These are phyloP conservation scores for Elsinoe fawcettii DNA, from an alignment of 2,329 filamentous ascomycete genomes.

Conservation along the genomic window DNA sequence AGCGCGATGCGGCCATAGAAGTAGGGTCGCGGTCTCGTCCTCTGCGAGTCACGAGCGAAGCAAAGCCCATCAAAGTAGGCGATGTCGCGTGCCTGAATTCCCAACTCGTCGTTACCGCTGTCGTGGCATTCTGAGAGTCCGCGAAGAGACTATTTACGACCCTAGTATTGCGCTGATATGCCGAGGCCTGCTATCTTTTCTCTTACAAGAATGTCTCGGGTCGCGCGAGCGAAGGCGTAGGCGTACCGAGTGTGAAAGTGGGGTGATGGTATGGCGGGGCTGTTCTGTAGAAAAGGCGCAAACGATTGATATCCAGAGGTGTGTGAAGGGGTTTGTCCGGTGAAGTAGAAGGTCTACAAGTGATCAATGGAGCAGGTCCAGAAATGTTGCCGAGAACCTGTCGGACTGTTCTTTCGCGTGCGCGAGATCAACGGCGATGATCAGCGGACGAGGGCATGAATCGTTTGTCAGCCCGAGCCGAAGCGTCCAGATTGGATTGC, in stretches of 20 bases:
- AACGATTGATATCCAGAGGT: neutral
- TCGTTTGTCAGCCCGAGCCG: slow-evolving; percentile 8
- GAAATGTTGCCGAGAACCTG: slow-evolving; percentile 8
- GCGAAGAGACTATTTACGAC: neutral
- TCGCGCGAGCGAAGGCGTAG: slow-evolving; percentile 2
- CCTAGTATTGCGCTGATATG: neutral
- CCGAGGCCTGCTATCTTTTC: neutral
- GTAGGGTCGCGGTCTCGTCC: slow-evolving; percentile 7
- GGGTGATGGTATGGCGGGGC: neutral
- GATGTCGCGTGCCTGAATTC: slow-evolving; percentile 11
- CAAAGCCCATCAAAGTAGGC: slow-evolving; percentile 14
- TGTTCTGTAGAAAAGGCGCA: neutral
- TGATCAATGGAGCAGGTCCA: neutral
- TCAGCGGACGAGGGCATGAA: neutral
- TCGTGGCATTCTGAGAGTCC: neutral
- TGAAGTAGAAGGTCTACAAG: neutral
- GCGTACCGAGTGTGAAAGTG: neutral
- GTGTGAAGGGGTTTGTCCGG: neutral
- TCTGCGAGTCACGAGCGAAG: slow-evolving; percentile 9
- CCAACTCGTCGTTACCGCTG: neutral
- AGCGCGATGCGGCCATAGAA: slow-evolving; percentile 12
- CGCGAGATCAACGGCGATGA: slow-evolving; percentile 6
- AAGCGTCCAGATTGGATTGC: neutral
- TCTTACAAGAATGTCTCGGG: neutral
- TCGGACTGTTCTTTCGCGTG: slow-evolving; percentile 5